phyloP scores from a whole-genome alignment of 768 basidiomycete species.

The Lactifluus subvellereus region DNA sequence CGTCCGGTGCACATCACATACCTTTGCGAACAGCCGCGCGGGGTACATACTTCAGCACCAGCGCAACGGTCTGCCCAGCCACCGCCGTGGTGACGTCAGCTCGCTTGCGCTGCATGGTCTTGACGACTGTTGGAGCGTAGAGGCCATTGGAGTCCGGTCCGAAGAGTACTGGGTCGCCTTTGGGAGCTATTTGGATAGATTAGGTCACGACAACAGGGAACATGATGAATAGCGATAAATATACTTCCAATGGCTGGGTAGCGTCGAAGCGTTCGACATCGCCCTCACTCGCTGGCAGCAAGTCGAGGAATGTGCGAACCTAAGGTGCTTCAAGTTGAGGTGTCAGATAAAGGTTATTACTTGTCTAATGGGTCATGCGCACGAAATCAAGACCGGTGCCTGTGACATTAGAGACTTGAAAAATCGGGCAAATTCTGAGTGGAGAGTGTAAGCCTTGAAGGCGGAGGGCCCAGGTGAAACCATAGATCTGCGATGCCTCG shows the following conservation, averaged over 20 bases:
- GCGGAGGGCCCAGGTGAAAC: slow-evolving; percentile 17
- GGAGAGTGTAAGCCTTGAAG: neutral
- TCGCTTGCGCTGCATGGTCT: slow-evolving; percentile 91
- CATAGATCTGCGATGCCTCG: slow-evolving; percentile 69
- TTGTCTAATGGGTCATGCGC: slow-evolving; percentile 23
- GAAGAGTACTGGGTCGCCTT: slow-evolving; percentile 75
- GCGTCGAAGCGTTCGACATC: slow-evolving; percentile 75
- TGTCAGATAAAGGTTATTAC: neutral
- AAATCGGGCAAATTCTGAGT: slow-evolving; percentile 78
- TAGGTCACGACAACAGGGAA: slow-evolving; percentile 6
- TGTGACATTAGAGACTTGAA: slow-evolving; percentile 90
- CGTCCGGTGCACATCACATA: slow-evolving; percentile 83
- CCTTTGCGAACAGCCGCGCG: slow-evolving; percentile 83
- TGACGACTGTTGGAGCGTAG: slow-evolving; percentile 72
- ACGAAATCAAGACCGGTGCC: slow-evolving; percentile 85
- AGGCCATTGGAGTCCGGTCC: slow-evolving; percentile 93
- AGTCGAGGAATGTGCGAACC: slow-evolving; percentile 87
- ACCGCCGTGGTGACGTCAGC: slow-evolving; percentile 80
- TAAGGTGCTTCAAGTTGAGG: slow-evolving; percentile 27
- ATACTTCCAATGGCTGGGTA: slow-evolving; percentile 76
- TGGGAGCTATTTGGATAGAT: slow-evolving; percentile 51
- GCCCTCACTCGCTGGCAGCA: slow-evolving; percentile 80
- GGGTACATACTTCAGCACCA: slow-evolving; percentile 86
- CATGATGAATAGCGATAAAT: neutral
- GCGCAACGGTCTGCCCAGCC: slow-evolving; percentile 92